Conservation (phyloP, 148 eudicot genomes). For the Agrostemma githago region DNA sequence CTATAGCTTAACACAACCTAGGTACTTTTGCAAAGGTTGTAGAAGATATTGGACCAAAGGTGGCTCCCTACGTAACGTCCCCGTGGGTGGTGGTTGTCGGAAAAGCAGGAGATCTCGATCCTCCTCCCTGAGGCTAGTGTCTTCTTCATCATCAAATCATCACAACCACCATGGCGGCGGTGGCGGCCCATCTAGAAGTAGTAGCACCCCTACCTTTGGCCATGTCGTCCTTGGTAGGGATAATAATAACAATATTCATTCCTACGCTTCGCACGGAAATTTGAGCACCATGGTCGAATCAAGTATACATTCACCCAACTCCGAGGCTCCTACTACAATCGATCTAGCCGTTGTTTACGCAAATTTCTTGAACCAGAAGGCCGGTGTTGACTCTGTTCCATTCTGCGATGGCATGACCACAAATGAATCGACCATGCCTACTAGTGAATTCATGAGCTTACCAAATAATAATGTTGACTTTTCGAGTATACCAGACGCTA, state of each 20-base stretch:
- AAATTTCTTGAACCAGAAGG: conserved; percentile 24
- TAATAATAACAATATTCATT: not conserved
- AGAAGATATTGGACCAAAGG: conserved; percentile 35
- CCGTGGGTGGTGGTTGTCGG: conserved; percentile 30
- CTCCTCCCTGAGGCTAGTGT: conserved; percentile 11
- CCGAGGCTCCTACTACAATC: conserved; percentile 15
- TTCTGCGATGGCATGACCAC: not conserved
- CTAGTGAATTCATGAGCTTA: conserved; percentile 2
- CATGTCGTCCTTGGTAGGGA: conserved; percentile 4
- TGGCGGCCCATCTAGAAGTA: conserved; percentile 14
- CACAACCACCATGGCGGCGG: conserved; percentile 15
- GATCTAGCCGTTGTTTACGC: conserved; percentile 29
- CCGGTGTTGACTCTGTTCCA: not conserved
- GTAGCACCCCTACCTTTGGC: conserved; percentile 3
- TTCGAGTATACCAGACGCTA: conserved; percentile 17
- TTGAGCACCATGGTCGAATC: conserved; percentile 20
- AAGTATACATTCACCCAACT: conserved; percentile 4
- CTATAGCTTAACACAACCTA: conserved; percentile 33
- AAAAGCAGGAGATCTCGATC: conserved; percentile 26
- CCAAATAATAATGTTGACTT: conserved; percentile 14
- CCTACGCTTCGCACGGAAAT: conserved; percentile 4
- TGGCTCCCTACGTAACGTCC: conserved; percentile 28
- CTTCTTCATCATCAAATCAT: not conserved
- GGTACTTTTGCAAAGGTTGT: conserved; percentile 33
- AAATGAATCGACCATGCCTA: not conserved